phyloP scores from a whole-genome alignment of 768 basidiomycete species.

The Collybiopsis confluens region DNA sequence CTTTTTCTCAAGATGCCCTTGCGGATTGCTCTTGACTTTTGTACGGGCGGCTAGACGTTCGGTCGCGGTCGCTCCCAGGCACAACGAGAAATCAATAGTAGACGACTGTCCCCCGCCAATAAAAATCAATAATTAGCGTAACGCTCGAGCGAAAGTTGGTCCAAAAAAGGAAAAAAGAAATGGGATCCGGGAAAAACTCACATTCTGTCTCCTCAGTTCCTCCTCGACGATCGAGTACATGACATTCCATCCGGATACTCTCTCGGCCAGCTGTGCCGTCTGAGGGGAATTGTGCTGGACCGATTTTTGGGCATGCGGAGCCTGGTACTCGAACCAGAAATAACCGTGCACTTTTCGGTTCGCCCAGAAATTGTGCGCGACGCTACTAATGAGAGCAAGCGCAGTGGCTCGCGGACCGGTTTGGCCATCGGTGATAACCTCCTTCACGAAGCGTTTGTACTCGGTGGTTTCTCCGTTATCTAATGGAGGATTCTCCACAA shows the following conservation, averaged over 20 bases:
- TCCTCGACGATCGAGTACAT: conserved; percentile 83
- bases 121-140: conserved; percentile 5
- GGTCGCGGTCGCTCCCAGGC: conserved; percentile 83
- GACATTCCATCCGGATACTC: conserved; percentile 89
- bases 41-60: conserved; percentile 82
- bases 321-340: conserved; percentile 71
- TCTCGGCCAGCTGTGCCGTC: conserved; percentile 83
- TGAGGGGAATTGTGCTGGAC: conserved; percentile 72
- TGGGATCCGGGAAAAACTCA: conserved; percentile 45
- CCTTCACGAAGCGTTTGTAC: conserved; percentile 92
- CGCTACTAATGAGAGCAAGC: conserved; percentile 82
- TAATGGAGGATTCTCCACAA: conserved; percentile 82
- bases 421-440: conserved; percentile 91
- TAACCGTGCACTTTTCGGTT: conserved; percentile 65
- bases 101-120: conserved; percentile 62
- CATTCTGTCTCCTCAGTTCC: conserved; percentile 93
- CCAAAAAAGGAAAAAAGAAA: conserved; percentile 10
- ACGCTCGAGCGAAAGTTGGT: conserved; percentile 9
- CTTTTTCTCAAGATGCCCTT: conserved; percentile 81
- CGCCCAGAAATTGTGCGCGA: conserved; percentile 77
- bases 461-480: conserved; percentile 95
- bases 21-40: conserved; percentile 52
- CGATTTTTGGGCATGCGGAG: conserved; percentile 48
- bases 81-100: conserved; percentile 94
- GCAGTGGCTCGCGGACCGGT: conserved; percentile 91